These are phyloP conservation scores for Prunus dulcis DNA, from an alignment of 306 rosid genomes.

Conservation along the genomic window DNA sequence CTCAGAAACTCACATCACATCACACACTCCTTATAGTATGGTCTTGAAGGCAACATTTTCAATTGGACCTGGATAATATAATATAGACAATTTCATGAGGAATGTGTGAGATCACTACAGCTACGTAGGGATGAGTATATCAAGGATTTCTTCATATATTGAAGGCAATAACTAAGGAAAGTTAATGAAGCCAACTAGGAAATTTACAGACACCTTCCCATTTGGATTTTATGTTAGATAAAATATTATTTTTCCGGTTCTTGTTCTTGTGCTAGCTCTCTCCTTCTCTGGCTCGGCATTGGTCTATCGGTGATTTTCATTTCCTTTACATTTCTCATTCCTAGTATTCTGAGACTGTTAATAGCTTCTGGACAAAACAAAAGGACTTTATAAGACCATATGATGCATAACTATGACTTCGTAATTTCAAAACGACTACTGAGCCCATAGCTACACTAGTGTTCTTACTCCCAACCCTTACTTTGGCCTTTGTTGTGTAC, in stretches of 20 bases:
- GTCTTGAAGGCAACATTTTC: background rate
- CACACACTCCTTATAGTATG: background rate
- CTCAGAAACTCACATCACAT: background rate
- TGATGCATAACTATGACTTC: background rate
- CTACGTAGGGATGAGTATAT: background rate
- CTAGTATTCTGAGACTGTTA: background rate
- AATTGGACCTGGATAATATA: background rate
- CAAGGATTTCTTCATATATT: background rate
- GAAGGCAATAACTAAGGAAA: background rate
- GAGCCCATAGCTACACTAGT: background rate
- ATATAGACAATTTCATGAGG: background rate
- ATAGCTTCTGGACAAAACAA: background rate
- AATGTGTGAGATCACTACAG: background rate
- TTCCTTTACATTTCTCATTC: background rate
- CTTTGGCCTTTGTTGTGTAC: background rate
- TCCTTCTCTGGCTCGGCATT: background rate
- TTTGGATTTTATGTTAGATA: background rate
- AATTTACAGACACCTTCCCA: background rate
- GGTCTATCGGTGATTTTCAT: background rate
- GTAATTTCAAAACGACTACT: conserved; percentile 6
- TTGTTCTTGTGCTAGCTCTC: conserved; percentile 9
- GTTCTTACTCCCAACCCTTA: background rate
- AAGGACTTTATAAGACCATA: background rate
- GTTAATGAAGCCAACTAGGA: background rate
- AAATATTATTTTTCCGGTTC: background rate